Base-by-base conservation (phyloP, 1,284 basidiomycete genomes). In the Rhodotorula glutinis region DNA sequence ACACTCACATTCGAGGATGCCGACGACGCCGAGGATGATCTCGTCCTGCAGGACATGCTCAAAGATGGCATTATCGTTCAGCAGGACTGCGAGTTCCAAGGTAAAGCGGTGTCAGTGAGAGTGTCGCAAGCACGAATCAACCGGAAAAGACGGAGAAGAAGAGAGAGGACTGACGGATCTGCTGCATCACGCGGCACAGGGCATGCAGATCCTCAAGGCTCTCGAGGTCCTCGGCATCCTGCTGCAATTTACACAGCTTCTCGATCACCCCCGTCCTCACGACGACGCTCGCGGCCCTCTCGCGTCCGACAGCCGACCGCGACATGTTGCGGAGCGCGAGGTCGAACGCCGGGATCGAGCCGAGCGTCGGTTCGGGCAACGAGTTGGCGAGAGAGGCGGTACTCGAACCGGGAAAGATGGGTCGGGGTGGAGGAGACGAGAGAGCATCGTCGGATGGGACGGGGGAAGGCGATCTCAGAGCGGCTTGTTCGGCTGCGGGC, bases 11-110 rank as follows among this genome's bases (percentile, higher is more conserved):
- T 99, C 95, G 71, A 99, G 86, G 84, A 98, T 96, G 63, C 94
- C 93, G 38, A 95, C 86, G 41, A 97, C 91, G 62, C 91, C 92
- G 73, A 90, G 84, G 79, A 97, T 98, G 65, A 94, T 82, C 54
- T 95, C 90, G 76, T 98, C 95, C 68, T 92, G 88, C 47, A 98
- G 83, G 72, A 98, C 90, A 78, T 94, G 90, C 80, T 99, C 96
- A 78, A 95, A 93, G 76, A 99, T 86, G 59, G 85, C 85, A 77
- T 93, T 93, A 79, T 99, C 96, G 78, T 97, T 98, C 76, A 98
- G 85, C 82, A 92, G 86, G 67, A 98, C 92, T 96, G 76, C n/a
- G n/a, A n/a, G n/a, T n/a, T n/a, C n/a, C n/a, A n/a, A n/a, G n/a
- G n/a, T n/a, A n/a, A n/a, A n/a, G n/a, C n/a, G n/a, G n/a, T n/a